Evolutionary conservation across 495 filamentous ascomycete species (phyloP), one percentile per base, ranked within the genome.

Genomic region (Aeminium ludgeri): DNA sequence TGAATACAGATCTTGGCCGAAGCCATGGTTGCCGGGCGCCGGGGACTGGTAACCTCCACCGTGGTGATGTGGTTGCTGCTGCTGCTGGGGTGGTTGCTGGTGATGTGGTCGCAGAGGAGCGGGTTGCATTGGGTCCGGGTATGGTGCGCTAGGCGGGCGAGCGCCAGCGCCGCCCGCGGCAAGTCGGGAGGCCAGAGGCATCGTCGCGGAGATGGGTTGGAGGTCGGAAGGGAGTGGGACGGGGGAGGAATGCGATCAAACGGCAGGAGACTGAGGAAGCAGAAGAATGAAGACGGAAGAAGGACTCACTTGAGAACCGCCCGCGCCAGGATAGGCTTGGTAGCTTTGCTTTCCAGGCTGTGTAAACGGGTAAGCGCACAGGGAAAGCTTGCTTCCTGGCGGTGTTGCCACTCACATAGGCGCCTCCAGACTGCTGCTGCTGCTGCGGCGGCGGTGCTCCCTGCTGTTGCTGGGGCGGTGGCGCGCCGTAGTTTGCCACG

Each of bases 311-410:
- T 29, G 32, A 38, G 28, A 19, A 18, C 12, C 34, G 47, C 38
- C 42, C 4, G 23, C 23, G 17, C 37, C 44, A 4, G 47, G 48
- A 40, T 54, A 54, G 16, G 51, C 44, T 44, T 52, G 50, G 43
- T 55, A 55, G n/a, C 13, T 10, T 12, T 28, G 44, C 30, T 55
- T 41, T 10, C 49, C 45, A 17, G 49, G 52, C 52, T 55, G 40
- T 28, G 40, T 30, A 38, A 40, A 39, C 18, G 3, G 11, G 12
- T 33, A 17, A 33, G 12, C 16, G 31, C 31, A 17, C 31, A 30
- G 23, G 23, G 33, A 11, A 38, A 20, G 18, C 6, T 43, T 36
- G 28, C 25, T 11, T n/a, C 41, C 33, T 13, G 34, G 11, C 18
- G 16, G 39, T 20, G 10, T 19, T 31, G 34, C 19, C 36, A 49